A percentile compares a stretch with the other conserved stretches of the same genome.
These are phyloP conservation scores for Obba rivulosa DNA, from an alignment of 768 basidiomycete genomes.

Conservation along the genomic window DNA sequence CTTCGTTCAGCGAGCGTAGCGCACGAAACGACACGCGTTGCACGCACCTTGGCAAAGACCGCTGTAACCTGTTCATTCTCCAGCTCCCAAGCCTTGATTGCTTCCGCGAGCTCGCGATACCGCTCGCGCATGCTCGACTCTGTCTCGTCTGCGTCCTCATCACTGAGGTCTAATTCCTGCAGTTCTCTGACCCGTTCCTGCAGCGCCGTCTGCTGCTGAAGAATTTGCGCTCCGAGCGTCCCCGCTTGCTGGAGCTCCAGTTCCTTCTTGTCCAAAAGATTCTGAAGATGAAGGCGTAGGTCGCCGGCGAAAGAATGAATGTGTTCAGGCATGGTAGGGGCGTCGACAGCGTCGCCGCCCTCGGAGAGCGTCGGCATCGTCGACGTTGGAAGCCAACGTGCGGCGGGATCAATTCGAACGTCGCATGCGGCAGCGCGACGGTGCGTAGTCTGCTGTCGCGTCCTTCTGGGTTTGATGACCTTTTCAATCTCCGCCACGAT, in stretches of 20 bases:
- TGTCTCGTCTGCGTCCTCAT: conserved; percentile 56
- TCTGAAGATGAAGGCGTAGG: conserved; percentile 36
- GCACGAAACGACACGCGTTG: not conserved
- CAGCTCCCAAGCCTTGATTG: conserved; percentile 69
- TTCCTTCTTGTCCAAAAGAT: conserved; percentile 84
- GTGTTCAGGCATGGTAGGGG: conserved; percentile 9
- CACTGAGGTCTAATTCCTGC: conserved; percentile 57
- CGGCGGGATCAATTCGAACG: not conserved
- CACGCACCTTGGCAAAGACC: conserved; percentile 62
- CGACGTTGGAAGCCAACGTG: conserved; percentile 1
- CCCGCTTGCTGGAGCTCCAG: conserved; percentile 89
- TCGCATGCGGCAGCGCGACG: not conserved
- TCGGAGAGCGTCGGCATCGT: conserved; percentile 30
- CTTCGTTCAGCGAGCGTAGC: not conserved
- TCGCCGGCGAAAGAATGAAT: conserved; percentile 18
- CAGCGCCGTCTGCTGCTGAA: conserved; percentile 89
- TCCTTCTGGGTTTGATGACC: no score
- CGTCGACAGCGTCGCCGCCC: conserved; percentile 22
- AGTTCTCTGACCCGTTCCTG: conserved; percentile 83
- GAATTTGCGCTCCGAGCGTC: conserved; percentile 88
- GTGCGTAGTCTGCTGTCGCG: no score
- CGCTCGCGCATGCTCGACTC: conserved; percentile 65
- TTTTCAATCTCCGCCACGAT: no score
- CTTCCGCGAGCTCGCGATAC: conserved; percentile 73
- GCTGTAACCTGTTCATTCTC: conserved; percentile 75